Percentiles rank a stretch among this genome's conserved stretches.
Evolutionary conservation across 148 eudicot species (phyloP).

Genomic region (Camellia japonica): DNA sequence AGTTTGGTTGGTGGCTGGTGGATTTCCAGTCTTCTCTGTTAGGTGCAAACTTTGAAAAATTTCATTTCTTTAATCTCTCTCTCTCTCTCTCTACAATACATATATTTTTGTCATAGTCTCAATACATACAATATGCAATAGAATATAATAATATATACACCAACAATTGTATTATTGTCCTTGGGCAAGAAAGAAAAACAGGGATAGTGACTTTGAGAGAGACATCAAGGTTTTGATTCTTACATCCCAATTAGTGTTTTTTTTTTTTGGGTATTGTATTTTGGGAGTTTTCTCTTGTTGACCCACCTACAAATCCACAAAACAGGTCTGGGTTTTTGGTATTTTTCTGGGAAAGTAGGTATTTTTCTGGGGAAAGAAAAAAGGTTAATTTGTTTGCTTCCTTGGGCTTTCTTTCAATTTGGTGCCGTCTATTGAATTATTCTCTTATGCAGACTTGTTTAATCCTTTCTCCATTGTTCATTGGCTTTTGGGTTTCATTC

Average conservation of each 20-base stretch:
- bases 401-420: background rate
- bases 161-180: background rate
- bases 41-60: background rate
- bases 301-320: conserved; percentile 3
- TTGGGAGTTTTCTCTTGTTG: conserved; percentile 18
- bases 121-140: background rate
- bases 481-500: conserved; percentile 11
- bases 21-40: background rate
- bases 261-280: background rate
- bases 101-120: background rate
- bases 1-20: conserved; percentile 10
- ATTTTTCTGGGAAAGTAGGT: background rate
- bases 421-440: background rate
- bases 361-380: background rate
- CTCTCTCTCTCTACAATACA: background rate
- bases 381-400: background rate
- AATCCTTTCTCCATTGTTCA: background rate
- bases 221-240: background rate
- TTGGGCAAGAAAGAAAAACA: background rate
- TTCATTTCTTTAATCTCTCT: background rate
- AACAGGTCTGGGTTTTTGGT: conserved; percentile 4
- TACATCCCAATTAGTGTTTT: background rate
- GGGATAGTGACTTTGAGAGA: background rate
- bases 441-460: background rate
- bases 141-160: background rate